phyloP scores from a whole-genome alignment of 768 basidiomycete genomes.

The Hemileccinum rubropunctum region DNA sequence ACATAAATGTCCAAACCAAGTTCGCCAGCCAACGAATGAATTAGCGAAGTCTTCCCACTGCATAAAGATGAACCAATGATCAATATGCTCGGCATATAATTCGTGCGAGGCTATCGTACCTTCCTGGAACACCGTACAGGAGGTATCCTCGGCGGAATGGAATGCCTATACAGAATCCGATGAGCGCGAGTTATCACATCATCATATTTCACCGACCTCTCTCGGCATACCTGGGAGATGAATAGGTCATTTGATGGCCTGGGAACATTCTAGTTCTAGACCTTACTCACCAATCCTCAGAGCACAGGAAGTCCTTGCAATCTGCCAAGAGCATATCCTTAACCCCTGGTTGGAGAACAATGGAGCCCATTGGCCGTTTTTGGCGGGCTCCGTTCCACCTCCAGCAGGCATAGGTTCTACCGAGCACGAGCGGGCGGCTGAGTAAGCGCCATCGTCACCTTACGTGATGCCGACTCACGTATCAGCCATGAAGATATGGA shows the following conservation, averaged over 20 bases:
- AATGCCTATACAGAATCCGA: slow-evolving; percentile 52
- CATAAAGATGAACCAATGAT: slow-evolving; percentile 17
- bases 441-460: not conserved
- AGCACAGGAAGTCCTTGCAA: slow-evolving; percentile 80
- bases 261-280: slow-evolving; percentile 18
- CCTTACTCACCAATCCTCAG: slow-evolving; percentile 77
- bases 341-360: slow-evolving; percentile 84
- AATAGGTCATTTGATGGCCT: slow-evolving; percentile 16
- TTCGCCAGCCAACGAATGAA: slow-evolving; percentile 82
- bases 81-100: slow-evolving; percentile 6
- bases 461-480: slow-evolving; percentile 53
- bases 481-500: slow-evolving; percentile 87
- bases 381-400: slow-evolving; percentile 86
- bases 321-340: slow-evolving; percentile 89
- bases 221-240: slow-evolving; percentile 73
- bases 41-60: slow-evolving; percentile 84
- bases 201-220: slow-evolving; percentile 54
- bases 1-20: slow-evolving; percentile 90
- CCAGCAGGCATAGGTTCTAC: slow-evolving; percentile 74
- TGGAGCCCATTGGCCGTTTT: slow-evolving; percentile 90
- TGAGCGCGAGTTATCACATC: slow-evolving; percentile 19
- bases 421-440: not conserved
- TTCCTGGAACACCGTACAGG: slow-evolving; percentile 82
- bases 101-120: slow-evolving; percentile 39
- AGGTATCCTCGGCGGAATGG: slow-evolving; percentile 87